Conservation (phyloP, 257 asterid genomes). For the Mitragyna speciosa region DNA sequence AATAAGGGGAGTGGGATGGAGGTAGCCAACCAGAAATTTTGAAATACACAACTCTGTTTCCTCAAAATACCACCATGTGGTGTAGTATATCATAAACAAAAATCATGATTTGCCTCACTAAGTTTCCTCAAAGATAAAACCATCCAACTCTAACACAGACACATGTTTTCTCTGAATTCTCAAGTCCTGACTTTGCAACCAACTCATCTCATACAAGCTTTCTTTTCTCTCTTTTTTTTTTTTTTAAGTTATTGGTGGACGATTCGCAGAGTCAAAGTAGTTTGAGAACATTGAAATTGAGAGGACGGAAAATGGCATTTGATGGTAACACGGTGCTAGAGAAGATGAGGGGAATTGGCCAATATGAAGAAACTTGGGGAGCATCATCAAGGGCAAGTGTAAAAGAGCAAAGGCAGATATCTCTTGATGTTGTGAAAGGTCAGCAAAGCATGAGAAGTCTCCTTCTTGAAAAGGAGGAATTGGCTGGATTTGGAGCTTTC, state of each 20-base stretch:
- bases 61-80: background rate
- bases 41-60: background rate
- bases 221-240: too few relatives aligned
- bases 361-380: background rate
- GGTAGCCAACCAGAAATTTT: background rate
- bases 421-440: background rate
- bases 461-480: constrained; percentile 25
- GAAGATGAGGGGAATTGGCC: background rate
- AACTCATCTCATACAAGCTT: background rate
- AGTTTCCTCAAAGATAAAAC: background rate
- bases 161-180: background rate
- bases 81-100: background rate
- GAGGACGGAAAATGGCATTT: constrained; percentile 1
- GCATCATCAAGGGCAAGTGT: background rate
- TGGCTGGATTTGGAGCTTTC: constrained; percentile 46
- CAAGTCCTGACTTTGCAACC: background rate
- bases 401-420: background rate
- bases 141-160: background rate
- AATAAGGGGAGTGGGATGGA: too few relatives aligned
- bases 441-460: constrained; percentile 27
- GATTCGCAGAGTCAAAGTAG: background rate
- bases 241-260: background rate
- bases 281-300: background rate
- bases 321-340: background rate
- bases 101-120: background rate